These are phyloP conservation scores for Botrytis byssoidea DNA, from an alignment of 2,329 filamentous ascomycete genomes.

Conservation along the genomic window DNA sequence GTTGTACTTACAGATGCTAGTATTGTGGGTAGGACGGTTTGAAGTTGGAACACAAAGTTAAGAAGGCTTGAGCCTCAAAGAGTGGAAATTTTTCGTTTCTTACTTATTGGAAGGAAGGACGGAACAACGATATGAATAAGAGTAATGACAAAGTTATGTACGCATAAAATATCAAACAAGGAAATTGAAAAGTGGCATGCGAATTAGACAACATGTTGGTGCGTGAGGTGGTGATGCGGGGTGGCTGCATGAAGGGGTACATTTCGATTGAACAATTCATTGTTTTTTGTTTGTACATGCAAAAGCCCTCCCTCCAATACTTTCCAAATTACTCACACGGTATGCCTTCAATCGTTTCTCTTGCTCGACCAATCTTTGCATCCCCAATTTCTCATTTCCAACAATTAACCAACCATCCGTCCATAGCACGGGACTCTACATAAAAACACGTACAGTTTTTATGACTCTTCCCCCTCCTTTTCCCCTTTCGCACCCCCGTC, in stretches of 20 bases:
- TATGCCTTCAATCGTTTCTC: not conserved
- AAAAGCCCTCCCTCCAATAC: not conserved
- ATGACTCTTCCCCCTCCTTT: not conserved
- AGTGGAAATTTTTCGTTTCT: not conserved
- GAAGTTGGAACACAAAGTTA: not conserved
- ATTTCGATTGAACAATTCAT: conserved; percentile 2
- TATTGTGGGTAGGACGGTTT: not conserved
- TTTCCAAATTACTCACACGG: not conserved
- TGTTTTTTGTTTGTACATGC: not conserved
- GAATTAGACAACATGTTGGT: not conserved
- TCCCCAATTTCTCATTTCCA: not conserved
- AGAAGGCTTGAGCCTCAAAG: not conserved
- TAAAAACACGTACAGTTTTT: not conserved
- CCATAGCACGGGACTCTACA: not conserved
- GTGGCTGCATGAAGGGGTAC: conserved; percentile 12
- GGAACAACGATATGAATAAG: not conserved
- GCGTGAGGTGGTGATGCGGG: conserved; percentile 3
- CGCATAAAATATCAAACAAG: not conserved
- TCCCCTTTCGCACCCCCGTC: not conserved
- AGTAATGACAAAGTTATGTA: not conserved
- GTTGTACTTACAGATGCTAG: not conserved
- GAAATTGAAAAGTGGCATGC: not conserved
- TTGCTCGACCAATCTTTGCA: not conserved
- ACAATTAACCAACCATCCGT: not conserved
- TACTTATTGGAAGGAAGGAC: not conserved